Evolutionary conservation across 2,329 filamentous ascomycete species (phyloP).

Genomic region (Aspergillus unguis): DNA sequence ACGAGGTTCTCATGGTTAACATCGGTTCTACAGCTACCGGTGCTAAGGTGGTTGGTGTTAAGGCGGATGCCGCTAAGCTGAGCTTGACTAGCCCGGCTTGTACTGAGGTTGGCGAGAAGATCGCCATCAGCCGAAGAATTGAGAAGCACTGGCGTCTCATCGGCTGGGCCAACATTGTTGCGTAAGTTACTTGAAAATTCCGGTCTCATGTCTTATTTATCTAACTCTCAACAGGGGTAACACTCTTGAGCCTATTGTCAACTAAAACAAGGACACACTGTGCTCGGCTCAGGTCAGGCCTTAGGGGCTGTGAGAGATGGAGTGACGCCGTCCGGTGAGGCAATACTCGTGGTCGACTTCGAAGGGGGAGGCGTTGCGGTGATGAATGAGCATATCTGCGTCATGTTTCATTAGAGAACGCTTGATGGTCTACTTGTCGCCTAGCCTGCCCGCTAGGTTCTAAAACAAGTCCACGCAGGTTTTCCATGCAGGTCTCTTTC

Average conservation of each 20-base stretch:
- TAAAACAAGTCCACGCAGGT: slow-evolving; percentile 10
- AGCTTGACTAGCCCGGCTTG: slow-evolving; percentile 90
- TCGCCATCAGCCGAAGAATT: slow-evolving; percentile 90
- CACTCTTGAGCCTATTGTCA: slow-evolving; percentile 45
- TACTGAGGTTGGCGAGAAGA: slow-evolving; percentile 97
- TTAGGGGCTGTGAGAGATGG: slow-evolving; percentile 12
- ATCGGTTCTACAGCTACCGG: slow-evolving; percentile 96
- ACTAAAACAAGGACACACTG: slow-evolving; percentile 29
- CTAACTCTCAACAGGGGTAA: slow-evolving; percentile 38
- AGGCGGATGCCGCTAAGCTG: slow-evolving; percentile 95
- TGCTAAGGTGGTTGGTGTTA: slow-evolving; percentile 95
- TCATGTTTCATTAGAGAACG: slow-evolving; percentile 34
- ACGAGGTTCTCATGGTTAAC: slow-evolving; percentile 99
- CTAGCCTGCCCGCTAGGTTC: slow-evolving; percentile 13
- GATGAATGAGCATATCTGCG: slow-evolving; percentile 28
- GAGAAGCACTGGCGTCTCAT: slow-evolving; percentile 99
- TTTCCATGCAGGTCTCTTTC: slow-evolving; percentile 9
- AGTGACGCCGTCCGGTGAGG: slow-evolving; percentile 17
- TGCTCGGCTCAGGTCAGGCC: slow-evolving; percentile 15
- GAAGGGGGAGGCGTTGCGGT: slow-evolving; percentile 25
- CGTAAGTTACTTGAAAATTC: slow-evolving; percentile 36
- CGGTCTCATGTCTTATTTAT: not conserved
- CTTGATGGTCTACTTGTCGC: slow-evolving; percentile 22
- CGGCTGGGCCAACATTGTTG: slow-evolving; percentile 79
- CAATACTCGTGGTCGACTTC: slow-evolving; percentile 18